Evolutionary conservation across 2,329 filamentous ascomycete species (phyloP), one percentile per base, ranked within the genome.

Genomic region (Xylaria sp.): DNA sequence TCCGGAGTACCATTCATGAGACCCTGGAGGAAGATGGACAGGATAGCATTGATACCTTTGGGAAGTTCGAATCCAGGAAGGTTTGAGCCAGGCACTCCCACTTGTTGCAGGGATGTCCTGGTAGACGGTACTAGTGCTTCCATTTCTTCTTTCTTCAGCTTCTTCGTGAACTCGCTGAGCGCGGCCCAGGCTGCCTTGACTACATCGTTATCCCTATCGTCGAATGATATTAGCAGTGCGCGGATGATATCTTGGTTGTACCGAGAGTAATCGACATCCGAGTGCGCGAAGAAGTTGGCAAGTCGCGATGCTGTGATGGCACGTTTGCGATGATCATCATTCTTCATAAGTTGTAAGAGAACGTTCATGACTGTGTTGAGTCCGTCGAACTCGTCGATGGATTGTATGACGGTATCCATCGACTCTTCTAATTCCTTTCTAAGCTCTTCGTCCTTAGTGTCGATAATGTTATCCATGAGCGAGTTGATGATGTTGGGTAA

Each of bases 201-300:
- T 3, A 98, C 95, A 25, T 91, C 90, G 70, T 82, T 81, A 77
- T 98, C 96, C 63, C 89, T 82, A 76, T 99, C 96, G 76, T 96
- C 94, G 78, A 99, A 99, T 0, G 94, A 94, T 73, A 97, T 92
- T 65, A 99, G 89, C 63, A 99, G 84, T 3, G 93, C 91, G 15
- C 95, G 92, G 76, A 99, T 94, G 63, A 99, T 92, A 76, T 99
- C 95, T 78, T 95, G 94, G 80, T 98, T 94, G 84, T 98, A 99
- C 60, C 95, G 88, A 34, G 95, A 97, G 81, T 97, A 98, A 82
- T 99, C 96, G 34, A 97, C 87, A 28, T 92, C 89, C 9, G 93
- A 88, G 61, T 89, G 86, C 0, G 90, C 84, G 79, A 98, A 98
- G 87, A 98, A 99, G 70, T 89, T 93, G 69, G 92, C 90, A 66